phyloP scores from a whole-genome alignment of 1,284 basidiomycete species.

The Pseudozyma pruni region DNA sequence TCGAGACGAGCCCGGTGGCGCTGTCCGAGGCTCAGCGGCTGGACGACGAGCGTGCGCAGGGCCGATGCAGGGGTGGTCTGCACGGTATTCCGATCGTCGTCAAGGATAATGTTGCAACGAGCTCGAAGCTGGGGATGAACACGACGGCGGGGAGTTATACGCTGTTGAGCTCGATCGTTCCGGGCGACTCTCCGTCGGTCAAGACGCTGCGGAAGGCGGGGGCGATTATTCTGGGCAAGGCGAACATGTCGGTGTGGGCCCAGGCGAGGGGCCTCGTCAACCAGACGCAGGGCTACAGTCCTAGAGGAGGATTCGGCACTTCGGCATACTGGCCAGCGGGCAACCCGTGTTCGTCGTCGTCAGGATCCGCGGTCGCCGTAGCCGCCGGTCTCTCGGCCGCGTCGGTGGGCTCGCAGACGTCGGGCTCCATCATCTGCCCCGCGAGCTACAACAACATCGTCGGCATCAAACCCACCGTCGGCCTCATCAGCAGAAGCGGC shows the following conservation, averaged over 20 bases:
- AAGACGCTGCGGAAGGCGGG: conserved; percentile 75
- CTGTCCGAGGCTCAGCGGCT: conserved; percentile 69
- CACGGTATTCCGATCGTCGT: conserved; percentile 79
- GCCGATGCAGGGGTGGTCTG: conserved; percentile 72
- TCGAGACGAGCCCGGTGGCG: conserved; percentile 76
- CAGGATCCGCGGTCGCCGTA: conserved; percentile 75
- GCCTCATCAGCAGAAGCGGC: conserved; percentile 38
- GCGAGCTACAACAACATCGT: conserved; percentile 48
- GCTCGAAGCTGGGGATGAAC: conserved; percentile 74
- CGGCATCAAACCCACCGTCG: conserved; percentile 48
- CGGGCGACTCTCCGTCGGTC: conserved; percentile 75
- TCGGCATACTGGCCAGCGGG: conserved; percentile 75
- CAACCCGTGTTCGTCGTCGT: conserved; percentile 76
- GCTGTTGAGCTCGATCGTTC: conserved; percentile 72
- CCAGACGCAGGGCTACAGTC: conserved; percentile 74
- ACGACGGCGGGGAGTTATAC: conserved; percentile 71
- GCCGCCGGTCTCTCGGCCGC: conserved; percentile 76
- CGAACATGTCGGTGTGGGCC: conserved; percentile 66
- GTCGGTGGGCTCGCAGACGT: conserved; percentile 75
- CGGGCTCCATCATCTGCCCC: conserved; percentile 44
- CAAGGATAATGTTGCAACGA: conserved; percentile 78
- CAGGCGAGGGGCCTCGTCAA: conserved; percentile 71
- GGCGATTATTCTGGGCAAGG: conserved; percentile 74
- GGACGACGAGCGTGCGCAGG: conserved; percentile 72
- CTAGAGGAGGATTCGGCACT: conserved; percentile 75